Percentiles rank a stretch among this genome's conserved stretches.
These are phyloP conservation scores for Xerocomellus chrysenteron DNA, from an alignment of 768 basidiomycete genomes.

Conservation along the genomic window DNA sequence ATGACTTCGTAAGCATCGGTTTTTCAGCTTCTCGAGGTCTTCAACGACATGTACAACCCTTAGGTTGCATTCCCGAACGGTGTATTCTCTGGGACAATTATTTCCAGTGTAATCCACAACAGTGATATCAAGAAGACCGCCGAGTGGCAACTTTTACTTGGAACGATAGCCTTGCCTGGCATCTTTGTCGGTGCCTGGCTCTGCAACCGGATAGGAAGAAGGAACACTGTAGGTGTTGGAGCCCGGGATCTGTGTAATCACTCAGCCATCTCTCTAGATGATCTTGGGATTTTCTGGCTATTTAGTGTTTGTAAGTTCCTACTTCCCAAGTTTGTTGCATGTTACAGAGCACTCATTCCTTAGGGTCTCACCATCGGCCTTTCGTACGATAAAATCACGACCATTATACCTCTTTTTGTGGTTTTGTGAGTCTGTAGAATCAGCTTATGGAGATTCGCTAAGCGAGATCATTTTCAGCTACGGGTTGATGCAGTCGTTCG, in stretches of 20 bases:
- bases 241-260: neutral
- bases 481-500: constrained; percentile 69
- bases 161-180: constrained; percentile 62
- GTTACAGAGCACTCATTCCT: neutral
- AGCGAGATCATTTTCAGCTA: constrained; percentile 41
- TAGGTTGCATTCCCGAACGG: constrained; percentile 73
- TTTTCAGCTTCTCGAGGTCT: neutral
- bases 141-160: constrained; percentile 69
- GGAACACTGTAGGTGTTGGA: constrained; percentile 47
- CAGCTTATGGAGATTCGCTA: neutral
- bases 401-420: constrained; percentile 63
- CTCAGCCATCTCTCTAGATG: constrained; percentile 42
- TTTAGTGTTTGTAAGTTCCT: constrained; percentile 52
- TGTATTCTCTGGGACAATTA: constrained; percentile 66
- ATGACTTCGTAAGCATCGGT: constrained; percentile 52
- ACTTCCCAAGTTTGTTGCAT: neutral
- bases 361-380: constrained; percentile 56
- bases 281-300: constrained; percentile 69
- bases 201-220: constrained; percentile 54
- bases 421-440: constrained; percentile 48
- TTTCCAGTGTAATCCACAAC: constrained; percentile 60
- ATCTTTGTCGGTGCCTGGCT: constrained; percentile 49
- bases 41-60: neutral
- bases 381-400: constrained; percentile 60
- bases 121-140: constrained; percentile 57